Percentiles rank a stretch among this genome's conserved stretches.
Conservation (phyloP, 495 filamentous ascomycete genomes). For the Stereocaulon alpinum region DNA sequence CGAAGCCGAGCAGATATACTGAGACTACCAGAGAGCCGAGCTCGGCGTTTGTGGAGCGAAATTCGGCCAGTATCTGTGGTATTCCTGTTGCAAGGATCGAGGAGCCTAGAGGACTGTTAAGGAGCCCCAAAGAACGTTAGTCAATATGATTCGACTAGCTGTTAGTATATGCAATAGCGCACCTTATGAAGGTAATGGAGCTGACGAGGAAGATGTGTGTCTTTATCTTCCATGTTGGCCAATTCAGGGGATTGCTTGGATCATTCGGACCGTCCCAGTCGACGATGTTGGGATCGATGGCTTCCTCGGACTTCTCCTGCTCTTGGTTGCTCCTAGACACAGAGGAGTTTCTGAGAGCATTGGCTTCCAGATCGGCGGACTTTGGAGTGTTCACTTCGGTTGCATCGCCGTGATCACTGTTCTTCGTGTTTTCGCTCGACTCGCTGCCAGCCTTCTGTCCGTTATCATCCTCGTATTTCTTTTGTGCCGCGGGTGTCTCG, state of each 20-base stretch:
- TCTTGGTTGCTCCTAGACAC: background rate
- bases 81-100: slow-evolving; percentile 6
- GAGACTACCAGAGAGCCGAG: slow-evolving; percentile 4
- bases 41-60: background rate
- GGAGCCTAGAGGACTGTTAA: slow-evolving; percentile 25
- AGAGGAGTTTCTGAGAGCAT: background rate
- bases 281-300: slow-evolving; percentile 25
- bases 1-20: slow-evolving; percentile 19
- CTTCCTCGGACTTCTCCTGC: slow-evolving; percentile 13
- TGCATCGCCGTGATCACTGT: background rate
- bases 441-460: background rate
- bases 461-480: background rate
- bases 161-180: slow-evolving; percentile 5
- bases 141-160: background rate
- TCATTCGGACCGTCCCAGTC: slow-evolving; percentile 48
- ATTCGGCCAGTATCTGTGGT: slow-evolving; percentile 4
- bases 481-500: background rate
- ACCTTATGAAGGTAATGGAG: slow-evolving; percentile 48
- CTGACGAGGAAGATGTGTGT: slow-evolving; percentile 37
- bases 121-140: background rate
- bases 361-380: slow-evolving; percentile 12
- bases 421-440: background rate
- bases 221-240: slow-evolving; percentile 41
- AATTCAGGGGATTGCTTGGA: slow-evolving; percentile 51
- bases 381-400: background rate